phyloP scores from a whole-genome alignment of 345 rosid species.

The Euphorbia pulcherrima region DNA sequence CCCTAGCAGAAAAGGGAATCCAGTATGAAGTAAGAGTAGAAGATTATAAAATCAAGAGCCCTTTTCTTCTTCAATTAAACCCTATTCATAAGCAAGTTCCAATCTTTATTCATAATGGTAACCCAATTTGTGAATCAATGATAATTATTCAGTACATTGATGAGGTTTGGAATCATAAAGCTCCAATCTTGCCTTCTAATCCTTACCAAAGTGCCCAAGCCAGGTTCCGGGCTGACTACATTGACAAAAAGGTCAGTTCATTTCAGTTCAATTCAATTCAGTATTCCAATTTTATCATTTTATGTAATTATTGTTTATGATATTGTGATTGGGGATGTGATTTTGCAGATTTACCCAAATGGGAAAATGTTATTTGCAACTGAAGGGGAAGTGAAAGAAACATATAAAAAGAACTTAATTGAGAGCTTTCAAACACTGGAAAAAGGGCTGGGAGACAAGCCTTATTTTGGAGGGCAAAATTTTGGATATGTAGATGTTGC shows the following conservation, averaged over 20 bases:
- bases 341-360: slow-evolving; percentile 6
- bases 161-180: slow-evolving; percentile 9
- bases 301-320: too few species aligned
- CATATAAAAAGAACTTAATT: slow-evolving; percentile 6
- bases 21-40: slow-evolving; percentile 14
- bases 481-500: slow-evolving; percentile 18
- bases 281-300: too few species aligned
- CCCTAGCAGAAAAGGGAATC: slow-evolving; percentile 13
- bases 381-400: background rate
- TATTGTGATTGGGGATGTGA: too few species aligned
- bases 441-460: slow-evolving; percentile 1
- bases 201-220: slow-evolving; percentile 17
- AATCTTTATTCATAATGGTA: too few species aligned
- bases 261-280: background rate
- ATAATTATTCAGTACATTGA: slow-evolving; percentile 15
- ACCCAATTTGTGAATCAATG: slow-evolving; percentile 21
- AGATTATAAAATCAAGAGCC: slow-evolving; percentile 16
- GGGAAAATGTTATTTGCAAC: slow-evolving; percentile 11
- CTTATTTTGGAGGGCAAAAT: slow-evolving; percentile 7
- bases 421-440: slow-evolving; percentile 9
- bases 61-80: slow-evolving; percentile 8
- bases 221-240: slow-evolving; percentile 22
- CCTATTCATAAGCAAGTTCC: slow-evolving; percentile 8
- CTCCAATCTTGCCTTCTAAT: slow-evolving; percentile 15
- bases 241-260: background rate